Evolutionary conservation across 768 basidiomycete genomes (phyloP).

Genomic region (Boletus speciosus): DNA sequence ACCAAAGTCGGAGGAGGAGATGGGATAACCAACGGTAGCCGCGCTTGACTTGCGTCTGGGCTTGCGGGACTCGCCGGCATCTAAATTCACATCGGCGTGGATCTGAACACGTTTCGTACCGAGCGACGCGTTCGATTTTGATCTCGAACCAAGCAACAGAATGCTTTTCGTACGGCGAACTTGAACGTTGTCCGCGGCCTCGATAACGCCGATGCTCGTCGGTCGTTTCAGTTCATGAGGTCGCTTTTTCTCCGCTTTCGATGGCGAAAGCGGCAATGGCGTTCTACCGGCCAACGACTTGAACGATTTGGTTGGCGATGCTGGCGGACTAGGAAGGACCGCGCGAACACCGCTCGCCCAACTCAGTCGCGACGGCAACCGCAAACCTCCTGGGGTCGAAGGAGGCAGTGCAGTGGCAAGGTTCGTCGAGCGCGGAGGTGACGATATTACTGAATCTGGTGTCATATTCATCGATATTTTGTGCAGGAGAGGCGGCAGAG

Average conservation of each 20-base stretch:
- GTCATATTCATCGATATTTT: constrained; percentile 13
- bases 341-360: constrained; percentile 26
- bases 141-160: constrained; percentile 26
- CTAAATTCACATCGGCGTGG: constrained; percentile 21
- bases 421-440: constrained; percentile 9
- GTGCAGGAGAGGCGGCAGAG: constrained; percentile 24
- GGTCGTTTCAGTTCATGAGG: constrained; percentile 20
- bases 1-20: not conserved
- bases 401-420: constrained; percentile 20
- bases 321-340: constrained; percentile 30
- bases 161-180: constrained; percentile 33
- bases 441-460: not conserved
- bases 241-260: constrained; percentile 7
- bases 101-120: constrained; percentile 29
- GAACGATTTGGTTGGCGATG: constrained; percentile 22
- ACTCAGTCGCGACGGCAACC: constrained; percentile 30
- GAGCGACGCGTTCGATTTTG: constrained; percentile 22
- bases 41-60: constrained; percentile 28
- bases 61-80: constrained; percentile 10
- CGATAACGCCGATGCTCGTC: constrained; percentile 29
- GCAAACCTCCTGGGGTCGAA: constrained; percentile 28
- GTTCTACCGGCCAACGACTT: constrained; percentile 9
- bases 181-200: constrained; percentile 24
- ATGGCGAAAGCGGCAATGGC: not conserved
- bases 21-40: constrained; percentile 7